Base-by-base conservation (phyloP, 1,139 yeast species). In the Arxiozyma bovina region DNA sequence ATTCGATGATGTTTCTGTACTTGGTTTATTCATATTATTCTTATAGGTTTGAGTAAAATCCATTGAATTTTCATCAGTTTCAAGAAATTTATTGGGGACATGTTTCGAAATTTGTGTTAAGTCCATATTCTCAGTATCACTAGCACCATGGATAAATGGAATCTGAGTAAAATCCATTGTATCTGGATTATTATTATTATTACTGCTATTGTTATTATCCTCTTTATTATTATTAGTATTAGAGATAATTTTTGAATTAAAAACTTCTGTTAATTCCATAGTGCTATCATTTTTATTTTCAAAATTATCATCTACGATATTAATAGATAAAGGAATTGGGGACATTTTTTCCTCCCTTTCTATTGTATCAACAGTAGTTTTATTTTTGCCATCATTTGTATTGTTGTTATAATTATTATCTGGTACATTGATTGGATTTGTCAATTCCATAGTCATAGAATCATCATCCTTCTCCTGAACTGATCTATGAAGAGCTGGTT, bases 191-290 rank as follows among this genome's bases (percentile, higher is more conserved):
- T 34, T 30, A 15, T 42, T 23, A 22, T n/a, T 6, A 27, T 9
- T 42, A 42, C 2, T 27, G 8, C 2, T 27, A 23, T 23, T 23
- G 6, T 23, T 23, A 23, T 23, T 23, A 23, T 23, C 6, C 4
- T 23, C 6, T 4, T 23, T 23, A 23, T 23, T 23, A 23, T 23
- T 23, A 23, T 23, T 23, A 23, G 4, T 23, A 8, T 27, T 27
- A 7, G 30, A 27, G 9, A 27, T 27, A 27, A 6, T 27, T 27
- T 27, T 8, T 27, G 34, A 40, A 6, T 42, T 44, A 9, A 25
- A 30, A 15, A 57, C 55, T n/a, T 50, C 56, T 7, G 62, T 61
- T 21, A 60, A 52, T 53, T 58, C 64, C 65, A 62, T 62, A 1
- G 59, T 54, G 34, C 54, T 56, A n/a, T 53, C 57, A 41, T 52